phyloP scores from a whole-genome alignment of 1,139 yeast genomes.

The Protomyces arabidopsidicola region DNA sequence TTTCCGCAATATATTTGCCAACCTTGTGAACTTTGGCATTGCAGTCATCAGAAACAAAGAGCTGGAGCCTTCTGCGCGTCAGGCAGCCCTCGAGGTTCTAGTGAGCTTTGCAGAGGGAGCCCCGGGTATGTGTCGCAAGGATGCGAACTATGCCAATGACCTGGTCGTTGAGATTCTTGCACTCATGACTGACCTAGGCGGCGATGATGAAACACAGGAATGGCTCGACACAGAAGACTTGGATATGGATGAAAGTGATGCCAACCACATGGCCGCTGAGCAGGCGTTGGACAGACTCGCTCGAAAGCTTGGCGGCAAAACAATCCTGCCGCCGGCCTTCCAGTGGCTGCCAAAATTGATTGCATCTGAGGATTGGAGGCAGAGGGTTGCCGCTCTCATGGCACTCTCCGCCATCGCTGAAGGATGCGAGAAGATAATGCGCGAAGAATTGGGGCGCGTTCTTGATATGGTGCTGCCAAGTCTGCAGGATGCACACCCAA shows the following conservation, averaged over 20 bases:
- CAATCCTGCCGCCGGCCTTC: slow-evolving; percentile 79
- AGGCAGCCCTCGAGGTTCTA: slow-evolving; percentile 79
- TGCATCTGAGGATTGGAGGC: slow-evolving; percentile 75
- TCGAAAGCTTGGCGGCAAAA: slow-evolving; percentile 73
- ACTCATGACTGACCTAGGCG: slow-evolving; percentile 92
- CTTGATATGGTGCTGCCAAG: slow-evolving; percentile 80
- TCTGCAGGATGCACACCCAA: slow-evolving; percentile 74
- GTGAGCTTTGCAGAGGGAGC: slow-evolving; percentile 90
- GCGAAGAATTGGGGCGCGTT: slow-evolving; percentile 72
- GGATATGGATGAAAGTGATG: slow-evolving; percentile 70
- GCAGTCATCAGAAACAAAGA: slow-evolving; percentile 76
- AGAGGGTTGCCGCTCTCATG: slow-evolving; percentile 95
- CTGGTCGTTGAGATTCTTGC: slow-evolving; percentile 70
- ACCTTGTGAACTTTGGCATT: slow-evolving; percentile 76
- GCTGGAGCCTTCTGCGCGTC: slow-evolving; percentile 70
- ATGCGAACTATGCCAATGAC: slow-evolving; percentile 63
- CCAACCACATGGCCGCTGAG: slow-evolving; percentile 78
- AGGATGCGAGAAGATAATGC: slow-evolving; percentile 88
- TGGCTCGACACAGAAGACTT: slow-evolving; percentile 83
- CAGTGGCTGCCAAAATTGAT: slow-evolving; percentile 82
- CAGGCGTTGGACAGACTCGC: slow-evolving; percentile 89
- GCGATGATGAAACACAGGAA: slow-evolving; percentile 57
- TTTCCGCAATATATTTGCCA: slow-evolving; percentile 84
- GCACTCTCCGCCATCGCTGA: slow-evolving; percentile 95
- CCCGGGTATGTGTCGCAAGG: slow-evolving; percentile 89